A percentile compares a stretch with the other conserved stretches of the same genome.
phyloP scores from a whole-genome alignment of 768 basidiomycete species.

The Cytidiella melzeri region DNA sequence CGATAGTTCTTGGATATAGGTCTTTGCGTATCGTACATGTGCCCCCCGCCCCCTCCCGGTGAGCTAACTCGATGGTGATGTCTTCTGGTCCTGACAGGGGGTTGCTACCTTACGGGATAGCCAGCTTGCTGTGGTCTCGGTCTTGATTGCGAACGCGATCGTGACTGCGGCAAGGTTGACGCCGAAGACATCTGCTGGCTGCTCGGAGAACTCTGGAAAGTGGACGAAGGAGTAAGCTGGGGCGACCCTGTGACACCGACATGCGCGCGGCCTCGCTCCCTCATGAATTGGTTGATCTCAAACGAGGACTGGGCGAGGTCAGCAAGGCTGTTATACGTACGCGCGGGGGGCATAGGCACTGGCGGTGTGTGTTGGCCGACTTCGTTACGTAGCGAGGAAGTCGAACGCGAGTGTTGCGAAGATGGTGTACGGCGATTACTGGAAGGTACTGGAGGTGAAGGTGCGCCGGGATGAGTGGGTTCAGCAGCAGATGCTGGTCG shows the following conservation, averaged over 20 bases:
- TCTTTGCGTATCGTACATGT: too few species aligned
- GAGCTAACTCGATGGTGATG: too few species aligned
- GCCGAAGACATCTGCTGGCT: too few species aligned
- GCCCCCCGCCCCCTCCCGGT: too few species aligned
- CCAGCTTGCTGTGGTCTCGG: background rate
- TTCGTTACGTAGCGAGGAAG: background rate
- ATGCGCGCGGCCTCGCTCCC: background rate
- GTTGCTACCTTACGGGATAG: background rate
- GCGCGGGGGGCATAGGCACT: background rate
- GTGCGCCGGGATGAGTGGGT: too few species aligned
- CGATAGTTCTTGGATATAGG: too few species aligned
- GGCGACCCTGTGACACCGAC: background rate
- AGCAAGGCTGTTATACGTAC: background rate
- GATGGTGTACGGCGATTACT: background rate
- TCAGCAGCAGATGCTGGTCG: too few species aligned
- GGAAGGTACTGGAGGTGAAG: background rate
- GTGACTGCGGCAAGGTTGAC: background rate
- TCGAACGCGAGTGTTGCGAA: constrained; percentile 5
- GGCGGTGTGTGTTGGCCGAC: background rate
- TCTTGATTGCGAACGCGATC: background rate
- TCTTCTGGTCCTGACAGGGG: too few species aligned
- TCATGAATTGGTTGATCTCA: background rate
- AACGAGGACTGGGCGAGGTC: constrained; percentile 4
- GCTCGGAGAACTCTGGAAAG: background rate
- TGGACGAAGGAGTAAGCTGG: background rate